These are phyloP conservation scores for Candida arabinofermentans DNA, from an alignment of 805 yeast genomes.

Conservation along the genomic window DNA sequence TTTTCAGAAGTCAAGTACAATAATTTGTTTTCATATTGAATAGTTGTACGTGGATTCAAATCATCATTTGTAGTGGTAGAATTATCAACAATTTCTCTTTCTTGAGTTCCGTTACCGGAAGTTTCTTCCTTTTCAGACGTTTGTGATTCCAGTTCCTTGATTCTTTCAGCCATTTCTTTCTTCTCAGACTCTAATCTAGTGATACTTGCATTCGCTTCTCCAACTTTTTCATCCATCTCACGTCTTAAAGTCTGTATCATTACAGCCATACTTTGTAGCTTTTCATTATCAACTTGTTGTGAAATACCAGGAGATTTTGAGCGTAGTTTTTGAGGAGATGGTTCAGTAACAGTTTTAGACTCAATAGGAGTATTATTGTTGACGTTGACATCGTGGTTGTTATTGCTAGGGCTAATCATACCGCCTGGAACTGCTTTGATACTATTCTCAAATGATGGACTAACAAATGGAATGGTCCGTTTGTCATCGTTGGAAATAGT, in stretches of 20 bases:
- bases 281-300: conserved; percentile 13
- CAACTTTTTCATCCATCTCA: conserved; percentile 49
- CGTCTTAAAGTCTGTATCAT: conserved; percentile 33
- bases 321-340: not conserved
- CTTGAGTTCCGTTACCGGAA: not conserved
- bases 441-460: not conserved
- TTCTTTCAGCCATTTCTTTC: conserved; percentile 9
- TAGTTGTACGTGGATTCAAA: conserved; percentile 14
- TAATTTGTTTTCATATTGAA: conserved; percentile 28
- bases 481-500: not conserved
- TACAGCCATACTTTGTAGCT: conserved; percentile 19
- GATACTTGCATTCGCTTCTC: conserved; percentile 54
- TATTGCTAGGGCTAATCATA: not conserved
- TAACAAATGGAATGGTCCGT: not conserved
- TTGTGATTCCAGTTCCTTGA: conserved; percentile 1
- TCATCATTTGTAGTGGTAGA: conserved; percentile 2
- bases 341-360: not conserved
- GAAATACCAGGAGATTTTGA: not conserved
- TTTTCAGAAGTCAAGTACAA: conserved; percentile 46
- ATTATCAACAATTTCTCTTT: not conserved
- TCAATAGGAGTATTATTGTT: no score
- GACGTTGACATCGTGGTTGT: not conserved
- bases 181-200: conserved; percentile 40
- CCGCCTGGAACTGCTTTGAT: not conserved
- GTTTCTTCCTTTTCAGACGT: conserved; percentile 4